Base-by-base conservation (phyloP, 139 green algal species). In the Volvox reticuliferus region DNA sequence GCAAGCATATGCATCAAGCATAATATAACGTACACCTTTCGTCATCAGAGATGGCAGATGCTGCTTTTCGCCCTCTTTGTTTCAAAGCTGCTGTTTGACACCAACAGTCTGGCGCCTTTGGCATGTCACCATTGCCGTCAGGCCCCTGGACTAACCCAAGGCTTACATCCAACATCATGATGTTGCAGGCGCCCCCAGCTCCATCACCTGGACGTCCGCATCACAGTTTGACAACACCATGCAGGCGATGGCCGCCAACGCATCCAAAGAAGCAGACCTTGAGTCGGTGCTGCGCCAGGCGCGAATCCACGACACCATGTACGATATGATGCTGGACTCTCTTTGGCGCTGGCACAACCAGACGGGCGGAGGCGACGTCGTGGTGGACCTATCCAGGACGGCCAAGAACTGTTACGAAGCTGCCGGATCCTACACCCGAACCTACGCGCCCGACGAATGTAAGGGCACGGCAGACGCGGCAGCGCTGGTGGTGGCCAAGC, bases 291-390 rank as follows among this genome's bases (percentile, higher is more conserved):
- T 83, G 30, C 55, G 73, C 26, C 36, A 33, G n/a, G 85, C 69
- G 12, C 37, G 85, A 2, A 16, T 20, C 21, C 28, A 89, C 69
- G 44, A 36, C 67, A 76, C 1, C 21, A 22, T 71, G n/a, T 90
- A 84, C 86, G 86, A 83, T 44, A 55, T 84, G 24, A 63, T 76
- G 30, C 30, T 76, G 6, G 86, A 90, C 50, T 76, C 6, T 26
- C 86, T 90, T 30, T 83, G 86, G 86, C 86, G 86, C 50, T 90
- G 86, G 86, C 86, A 90, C 50, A 22, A 18, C 36, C 86, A 90
- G 73, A 76, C 79, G 28, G 19, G 86, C 44, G 86, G 50, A 13
- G 86, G 71, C 1, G 86, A 83, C 50, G 2, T 90, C 19, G 86
- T 90, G 30, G n/a, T 90, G 9, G 86, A 90, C 50, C 2, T 84